Evolutionary conservation across 352 stramenopile species (phyloP).

Genomic region (Phytophthora colocasiae): DNA sequence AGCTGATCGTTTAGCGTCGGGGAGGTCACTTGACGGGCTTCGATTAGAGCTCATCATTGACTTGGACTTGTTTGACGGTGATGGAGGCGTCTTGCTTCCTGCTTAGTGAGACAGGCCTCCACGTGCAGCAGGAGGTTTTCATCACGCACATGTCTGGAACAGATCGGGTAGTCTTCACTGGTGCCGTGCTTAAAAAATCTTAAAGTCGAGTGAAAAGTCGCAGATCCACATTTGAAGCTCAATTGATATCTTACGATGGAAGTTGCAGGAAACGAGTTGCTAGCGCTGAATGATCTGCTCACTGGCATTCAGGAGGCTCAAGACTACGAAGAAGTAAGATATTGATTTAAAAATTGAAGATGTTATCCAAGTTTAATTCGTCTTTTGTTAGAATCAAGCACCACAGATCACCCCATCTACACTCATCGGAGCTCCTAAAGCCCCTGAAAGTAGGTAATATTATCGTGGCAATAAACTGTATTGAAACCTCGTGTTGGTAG

Average conservation of each 20-base stretch:
- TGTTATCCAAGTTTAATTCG: neutral
- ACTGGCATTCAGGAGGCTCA: conserved; percentile 28
- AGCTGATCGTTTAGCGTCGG: conserved; percentile 27
- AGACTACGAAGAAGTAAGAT: conserved; percentile 34
- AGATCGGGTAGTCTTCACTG: conserved; percentile 58
- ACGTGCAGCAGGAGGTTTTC: conserved; percentile 83
- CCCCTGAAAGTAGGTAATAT: conserved; percentile 39
- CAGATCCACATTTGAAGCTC: conserved; percentile 2
- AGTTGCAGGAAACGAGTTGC: conserved; percentile 36
- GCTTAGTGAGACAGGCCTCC: conserved; percentile 59
- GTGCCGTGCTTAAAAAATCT: conserved; percentile 26
- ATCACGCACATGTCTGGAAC: conserved; percentile 72
- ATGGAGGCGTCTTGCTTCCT: conserved; percentile 32
- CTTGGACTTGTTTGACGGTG: conserved; percentile 27
- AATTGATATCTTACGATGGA: conserved; percentile 30
- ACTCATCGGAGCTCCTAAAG: conserved; percentile 32
- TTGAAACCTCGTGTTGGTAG: conserved; percentile 20
- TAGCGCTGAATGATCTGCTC: conserved; percentile 46
- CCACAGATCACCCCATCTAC: conserved; percentile 32
- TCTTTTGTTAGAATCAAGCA: conserved; percentile 16
- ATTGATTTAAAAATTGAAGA: neutral
- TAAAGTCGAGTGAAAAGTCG: conserved; percentile 33
- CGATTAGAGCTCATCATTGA: conserved; percentile 3
- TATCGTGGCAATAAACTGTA: neutral
- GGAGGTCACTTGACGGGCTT: conserved; percentile 11